Evolutionary conservation across 495 filamentous ascomycete species (phyloP), one percentile per base, ranked within the genome.

Genomic region (Terfezia claveryi): DNA sequence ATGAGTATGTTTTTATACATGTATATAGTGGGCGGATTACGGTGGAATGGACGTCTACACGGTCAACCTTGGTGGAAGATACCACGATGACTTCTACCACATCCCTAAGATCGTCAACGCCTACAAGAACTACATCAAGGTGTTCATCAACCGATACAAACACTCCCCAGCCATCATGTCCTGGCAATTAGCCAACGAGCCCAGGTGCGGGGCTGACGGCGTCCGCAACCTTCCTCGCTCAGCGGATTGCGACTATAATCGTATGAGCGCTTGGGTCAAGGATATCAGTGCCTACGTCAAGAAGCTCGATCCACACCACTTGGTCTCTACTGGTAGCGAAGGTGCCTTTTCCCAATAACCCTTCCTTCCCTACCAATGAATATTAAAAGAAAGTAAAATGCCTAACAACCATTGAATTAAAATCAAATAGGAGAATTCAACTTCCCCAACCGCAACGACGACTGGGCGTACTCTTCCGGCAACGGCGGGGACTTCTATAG

Each of bases 401-500:
- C 51, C 56, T 17, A 32, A 54, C 20, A 56, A 58, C 38, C 55
- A 51, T 51, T 6, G 1, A 5, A 20, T 20, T 20, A 2, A 20
- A 20, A 20, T 20, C 2, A 32, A 32, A 32, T 46, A 46, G 41
- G 50, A 2, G 64, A 60, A 58, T 71, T 76, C 59, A 69, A 71
- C n/a, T 59, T 68, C 37, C 59, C 64, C 2, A 60, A 50, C 11
- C 27, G 27, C 27, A 67, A 66, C 11, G 73, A 76, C 46, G 74
- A 74, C 60, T 81, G 78, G 62, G 76, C 77, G 0, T 83, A 81
- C 67, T 67, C 66, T 16, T 73, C 69, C 46, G 66, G 60, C 54
- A 78, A 84, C 63, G 80, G 81, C 10, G 66, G 73, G n/a, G 76
- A 83, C 65, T 83, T 82, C 55, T 74, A 76, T 37, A 67, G 65